These are phyloP conservation scores for Coriolopsis trogii DNA, from an alignment of 1,284 basidiomycete genomes.

Conservation along the genomic window DNA sequence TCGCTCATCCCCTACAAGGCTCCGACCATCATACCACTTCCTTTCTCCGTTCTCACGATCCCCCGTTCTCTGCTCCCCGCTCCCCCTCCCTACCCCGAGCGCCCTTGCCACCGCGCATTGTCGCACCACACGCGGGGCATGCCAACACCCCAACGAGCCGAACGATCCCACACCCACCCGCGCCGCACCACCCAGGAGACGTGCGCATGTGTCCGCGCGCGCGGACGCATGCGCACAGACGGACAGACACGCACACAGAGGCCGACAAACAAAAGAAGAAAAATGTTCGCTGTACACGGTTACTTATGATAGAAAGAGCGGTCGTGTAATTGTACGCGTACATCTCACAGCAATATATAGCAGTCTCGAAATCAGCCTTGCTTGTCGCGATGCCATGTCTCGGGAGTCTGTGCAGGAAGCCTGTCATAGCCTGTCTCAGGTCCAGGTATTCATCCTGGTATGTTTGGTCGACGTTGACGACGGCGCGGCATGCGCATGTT, in stretches of 20 bases:
- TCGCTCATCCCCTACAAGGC: too few relatives aligned
- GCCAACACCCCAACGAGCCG: background rate
- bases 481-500: too few relatives aligned
- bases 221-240: background rate
- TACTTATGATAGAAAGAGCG: conserved; percentile 33
- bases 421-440: too few relatives aligned
- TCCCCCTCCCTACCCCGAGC: background rate
- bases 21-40: background rate
- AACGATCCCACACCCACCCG: too few relatives aligned
- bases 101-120: too few relatives aligned
- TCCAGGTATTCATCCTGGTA: too few relatives aligned
- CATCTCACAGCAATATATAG: conserved; percentile 29
- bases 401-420: too few relatives aligned
- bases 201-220: too few relatives aligned
- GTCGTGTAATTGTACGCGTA: conserved; percentile 36
- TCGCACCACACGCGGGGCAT: background rate
- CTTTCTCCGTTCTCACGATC: background rate
- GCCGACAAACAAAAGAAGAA: conserved; percentile 9
- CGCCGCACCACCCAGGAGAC: too few relatives aligned
- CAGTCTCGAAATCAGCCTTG: background rate
- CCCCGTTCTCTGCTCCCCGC: too few relatives aligned
- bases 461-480: too few relatives aligned
- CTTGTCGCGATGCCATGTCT: too few relatives aligned
- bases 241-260: background rate
- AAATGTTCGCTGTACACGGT: conserved; percentile 23